Percentiles rank a stretch among this genome's conserved stretches.
Conservation (phyloP, 352 stramenopile species). For the Phytopythium oedochilum region DNA sequence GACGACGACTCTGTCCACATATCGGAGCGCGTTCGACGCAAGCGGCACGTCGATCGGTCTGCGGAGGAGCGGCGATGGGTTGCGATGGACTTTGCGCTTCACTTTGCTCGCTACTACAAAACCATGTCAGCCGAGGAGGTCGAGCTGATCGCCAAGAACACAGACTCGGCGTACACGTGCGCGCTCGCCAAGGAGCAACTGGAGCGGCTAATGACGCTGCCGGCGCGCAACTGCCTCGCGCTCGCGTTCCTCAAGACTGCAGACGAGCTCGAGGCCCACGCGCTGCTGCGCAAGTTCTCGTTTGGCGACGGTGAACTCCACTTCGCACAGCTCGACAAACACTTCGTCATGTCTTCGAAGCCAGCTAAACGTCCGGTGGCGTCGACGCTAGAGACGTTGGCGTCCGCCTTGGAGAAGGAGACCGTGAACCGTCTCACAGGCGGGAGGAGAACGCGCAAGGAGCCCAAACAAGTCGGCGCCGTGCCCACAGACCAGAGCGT, state of each 20-base stretch:
- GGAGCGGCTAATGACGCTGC: constrained; percentile 45
- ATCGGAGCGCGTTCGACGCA: constrained; percentile 38
- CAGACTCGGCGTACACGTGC: constrained; percentile 41
- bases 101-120: constrained; percentile 74
- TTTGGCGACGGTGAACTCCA: constrained; percentile 64
- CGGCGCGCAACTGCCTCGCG: constrained; percentile 57
- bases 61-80: constrained; percentile 69
- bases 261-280: constrained; percentile 53
- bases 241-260: constrained; percentile 64
- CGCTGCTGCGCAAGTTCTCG: constrained; percentile 62
- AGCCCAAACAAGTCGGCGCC: neutral
- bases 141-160: constrained; percentile 51
- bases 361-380: constrained; percentile 5
- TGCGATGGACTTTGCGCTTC: constrained; percentile 48
- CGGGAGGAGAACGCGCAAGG: neutral
- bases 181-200: constrained; percentile 40
- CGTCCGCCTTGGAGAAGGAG: constrained; percentile 9
- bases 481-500: neutral
- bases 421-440: neutral
- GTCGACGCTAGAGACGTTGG: constrained; percentile 1
- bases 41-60: constrained; percentile 37
- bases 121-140: constrained; percentile 37
- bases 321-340: constrained; percentile 36
- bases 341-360: constrained; percentile 20
- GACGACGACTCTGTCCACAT: constrained; percentile 4